phyloP scores from a whole-genome alignment of 1,284 basidiomycete genomes.

The Ganoderma leucocontextum region DNA sequence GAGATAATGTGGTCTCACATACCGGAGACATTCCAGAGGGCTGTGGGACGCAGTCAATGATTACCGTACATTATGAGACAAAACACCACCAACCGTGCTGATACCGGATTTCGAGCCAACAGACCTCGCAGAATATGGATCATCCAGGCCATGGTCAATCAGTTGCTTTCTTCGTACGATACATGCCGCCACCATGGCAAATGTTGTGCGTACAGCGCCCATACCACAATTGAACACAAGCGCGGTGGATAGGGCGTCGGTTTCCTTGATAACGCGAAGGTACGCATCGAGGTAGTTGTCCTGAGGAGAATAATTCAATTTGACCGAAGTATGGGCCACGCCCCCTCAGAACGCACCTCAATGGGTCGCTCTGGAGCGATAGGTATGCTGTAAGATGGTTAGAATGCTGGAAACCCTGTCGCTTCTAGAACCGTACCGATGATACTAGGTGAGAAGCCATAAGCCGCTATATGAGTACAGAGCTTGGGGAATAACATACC shows the following conservation, averaged over 20 bases:
- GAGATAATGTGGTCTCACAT: background rate
- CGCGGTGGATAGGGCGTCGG: constrained; percentile 84
- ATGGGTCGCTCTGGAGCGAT: constrained; percentile 91
- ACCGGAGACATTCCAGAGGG: constrained; percentile 28
- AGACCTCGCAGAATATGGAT: constrained; percentile 66
- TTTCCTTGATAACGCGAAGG: constrained; percentile 81
- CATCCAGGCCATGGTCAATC: constrained; percentile 77
- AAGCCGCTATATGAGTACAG: background rate
- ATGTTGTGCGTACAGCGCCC: constrained; percentile 96
- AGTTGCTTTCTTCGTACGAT: constrained; percentile 90
- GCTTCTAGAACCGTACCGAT: constrained; percentile 52
- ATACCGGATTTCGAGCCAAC: constrained; percentile 46
- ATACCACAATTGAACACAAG: constrained; percentile 98
- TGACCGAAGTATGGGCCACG: background rate
- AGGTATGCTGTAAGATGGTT: constrained; percentile 73
- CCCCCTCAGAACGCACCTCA: constrained; percentile 55
- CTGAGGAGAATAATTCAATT: constrained; percentile 44
- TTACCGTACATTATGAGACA: too few species aligned
- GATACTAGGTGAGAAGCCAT: constrained; percentile 56
- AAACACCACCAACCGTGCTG: constrained; percentile 49
- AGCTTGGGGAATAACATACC: constrained; percentile 49
- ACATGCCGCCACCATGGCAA: constrained; percentile 96
- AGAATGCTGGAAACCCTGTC: background rate
- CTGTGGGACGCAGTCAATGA: constrained; percentile 11
- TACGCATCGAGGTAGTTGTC: constrained; percentile 97